Conservation (phyloP, 2,329 filamentous ascomycete species). For the Venturia aucupariae region DNA sequence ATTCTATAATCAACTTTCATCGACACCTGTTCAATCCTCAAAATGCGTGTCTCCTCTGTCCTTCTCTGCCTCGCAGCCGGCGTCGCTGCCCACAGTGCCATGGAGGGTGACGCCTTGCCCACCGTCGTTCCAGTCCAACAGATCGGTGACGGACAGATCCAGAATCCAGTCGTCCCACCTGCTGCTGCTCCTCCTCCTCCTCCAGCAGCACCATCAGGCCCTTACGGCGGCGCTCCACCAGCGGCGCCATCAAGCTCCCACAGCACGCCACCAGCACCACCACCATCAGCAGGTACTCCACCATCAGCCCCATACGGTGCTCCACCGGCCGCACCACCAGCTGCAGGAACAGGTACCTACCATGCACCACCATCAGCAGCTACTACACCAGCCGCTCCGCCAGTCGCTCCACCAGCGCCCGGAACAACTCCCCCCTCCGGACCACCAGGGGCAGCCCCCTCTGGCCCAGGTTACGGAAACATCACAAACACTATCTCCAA, state of each 20-base stretch:
- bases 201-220: background rate
- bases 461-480: background rate
- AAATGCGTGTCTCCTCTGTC: constrained; percentile 11
- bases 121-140: constrained; percentile 11
- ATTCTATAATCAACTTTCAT: background rate
- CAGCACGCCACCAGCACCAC: too few relatives aligned
- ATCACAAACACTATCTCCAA: background rate
- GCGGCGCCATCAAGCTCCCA: constrained; percentile 3
- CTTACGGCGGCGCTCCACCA: background rate
- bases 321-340: background rate
- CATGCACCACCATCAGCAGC: background rate
- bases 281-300: too few relatives aligned
- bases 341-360: too few relatives aligned
- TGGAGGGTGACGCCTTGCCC: background rate
- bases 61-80: background rate
- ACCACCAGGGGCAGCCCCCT: background rate
- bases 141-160: constrained; percentile 15
- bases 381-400: background rate
- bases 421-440: background rate
- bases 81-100: background rate
- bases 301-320: background rate
- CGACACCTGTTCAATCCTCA: background rate
- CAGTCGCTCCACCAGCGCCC: background rate
- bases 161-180: constrained; percentile 7
- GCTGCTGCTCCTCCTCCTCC: background rate